Evolutionary conservation across 331 rosid genomes (phyloP).

Genomic region (Malus hybrid): DNA sequence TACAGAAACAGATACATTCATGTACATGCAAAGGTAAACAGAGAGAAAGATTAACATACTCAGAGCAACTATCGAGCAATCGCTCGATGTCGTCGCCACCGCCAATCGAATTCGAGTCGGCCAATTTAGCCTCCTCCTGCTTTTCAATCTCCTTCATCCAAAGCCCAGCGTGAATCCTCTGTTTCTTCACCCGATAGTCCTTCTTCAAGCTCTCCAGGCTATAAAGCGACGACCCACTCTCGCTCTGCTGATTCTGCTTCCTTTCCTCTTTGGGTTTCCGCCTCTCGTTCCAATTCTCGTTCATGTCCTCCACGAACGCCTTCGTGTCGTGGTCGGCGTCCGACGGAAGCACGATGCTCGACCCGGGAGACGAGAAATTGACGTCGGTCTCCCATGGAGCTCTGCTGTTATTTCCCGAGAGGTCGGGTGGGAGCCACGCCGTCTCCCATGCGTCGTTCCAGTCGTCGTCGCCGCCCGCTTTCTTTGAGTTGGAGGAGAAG

Average conservation of each 20-base stretch:
- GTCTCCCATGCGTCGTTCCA: constrained; percentile 97
- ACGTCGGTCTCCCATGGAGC: constrained; percentile 92
- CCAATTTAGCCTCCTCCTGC: constrained; percentile 80
- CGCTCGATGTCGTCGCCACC: constrained; percentile 72
- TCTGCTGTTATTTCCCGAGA: constrained; percentile 33
- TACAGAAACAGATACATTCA: not conserved
- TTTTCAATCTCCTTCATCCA: constrained; percentile 96
- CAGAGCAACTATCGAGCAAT: constrained; percentile 84
- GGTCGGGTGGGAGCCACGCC: constrained; percentile 93
- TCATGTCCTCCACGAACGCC: constrained; percentile 91
- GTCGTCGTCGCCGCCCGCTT: constrained; percentile 47
- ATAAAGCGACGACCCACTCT: constrained; percentile 38
- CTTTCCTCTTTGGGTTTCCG: constrained; percentile 40
- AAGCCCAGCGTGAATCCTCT: constrained; percentile 77
- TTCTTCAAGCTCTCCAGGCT: constrained; percentile 74
- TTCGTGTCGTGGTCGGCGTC: constrained; percentile 64
- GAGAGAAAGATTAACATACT: constrained; percentile 34
- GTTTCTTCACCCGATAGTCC: constrained; percentile 85
- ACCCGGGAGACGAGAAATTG: constrained; percentile 43
- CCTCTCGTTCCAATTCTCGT: constrained; percentile 75
- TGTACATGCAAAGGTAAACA: not conserved
- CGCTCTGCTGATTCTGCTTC: constrained; percentile 13
- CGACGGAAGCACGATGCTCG: constrained; percentile 23
- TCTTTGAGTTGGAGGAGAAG: constrained; percentile 28
- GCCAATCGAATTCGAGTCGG: constrained; percentile 19